These are phyloP conservation scores for Linnemannia exigua DNA, from an alignment of 192 early-diverging fungal species.

Conservation along the genomic window DNA sequence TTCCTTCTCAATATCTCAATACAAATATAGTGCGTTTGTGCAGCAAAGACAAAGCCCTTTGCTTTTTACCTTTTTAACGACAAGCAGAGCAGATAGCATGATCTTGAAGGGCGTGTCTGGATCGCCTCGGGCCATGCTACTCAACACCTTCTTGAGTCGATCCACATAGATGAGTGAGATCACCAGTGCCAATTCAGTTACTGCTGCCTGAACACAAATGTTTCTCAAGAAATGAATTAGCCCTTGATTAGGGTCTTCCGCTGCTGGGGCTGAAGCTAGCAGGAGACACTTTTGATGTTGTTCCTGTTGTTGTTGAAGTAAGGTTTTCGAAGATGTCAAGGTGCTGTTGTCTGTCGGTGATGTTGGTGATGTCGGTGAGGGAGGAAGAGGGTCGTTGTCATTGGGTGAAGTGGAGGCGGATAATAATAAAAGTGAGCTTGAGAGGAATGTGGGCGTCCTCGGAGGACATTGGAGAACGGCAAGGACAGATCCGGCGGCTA, in stretches of 20 bases:
- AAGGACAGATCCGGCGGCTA: conserved; percentile 42
- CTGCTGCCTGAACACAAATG: conserved; percentile 35
- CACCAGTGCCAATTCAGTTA: conserved; percentile 62
- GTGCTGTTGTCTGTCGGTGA: not conserved
- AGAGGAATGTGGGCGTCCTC: conserved; percentile 18
- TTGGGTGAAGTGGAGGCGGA: not conserved
- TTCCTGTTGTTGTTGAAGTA: conserved; percentile 1
- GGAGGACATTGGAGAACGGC: conserved; percentile 48
- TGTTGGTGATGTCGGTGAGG: not conserved
- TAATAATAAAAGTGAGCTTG: conserved; percentile 19
- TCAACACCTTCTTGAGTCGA: conserved; percentile 73
- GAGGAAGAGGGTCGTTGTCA: too few species aligned
- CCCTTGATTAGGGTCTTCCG: conserved; percentile 4
- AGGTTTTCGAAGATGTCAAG: not conserved
- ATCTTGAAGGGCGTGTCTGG: conserved; percentile 81
- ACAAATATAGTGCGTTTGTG: not conserved
- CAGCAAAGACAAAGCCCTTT: conserved; percentile 34
- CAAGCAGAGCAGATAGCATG: conserved; percentile 77
- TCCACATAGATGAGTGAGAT: conserved; percentile 82
- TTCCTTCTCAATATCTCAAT: not conserved
- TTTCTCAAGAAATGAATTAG: conserved; percentile 49
- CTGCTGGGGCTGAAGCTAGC: conserved; percentile 5
- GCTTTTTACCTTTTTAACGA: conserved; percentile 77
- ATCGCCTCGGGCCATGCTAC: conserved; percentile 73
- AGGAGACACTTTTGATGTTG: not conserved